Conservation (phyloP, 2,329 filamentous ascomycete genomes). For the Daldinia sp. region DNA sequence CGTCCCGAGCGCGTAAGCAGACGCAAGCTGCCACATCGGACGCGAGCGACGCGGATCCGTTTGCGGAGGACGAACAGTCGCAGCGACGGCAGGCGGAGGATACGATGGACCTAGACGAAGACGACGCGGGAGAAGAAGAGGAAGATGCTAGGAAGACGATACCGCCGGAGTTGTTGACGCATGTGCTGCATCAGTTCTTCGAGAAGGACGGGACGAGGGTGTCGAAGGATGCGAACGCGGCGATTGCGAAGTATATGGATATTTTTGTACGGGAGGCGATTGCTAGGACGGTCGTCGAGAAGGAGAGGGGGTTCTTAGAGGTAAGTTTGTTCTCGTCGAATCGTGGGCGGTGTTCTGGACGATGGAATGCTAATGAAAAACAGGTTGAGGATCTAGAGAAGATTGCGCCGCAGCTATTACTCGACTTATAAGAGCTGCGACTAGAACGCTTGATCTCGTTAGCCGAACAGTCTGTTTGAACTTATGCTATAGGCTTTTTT, state of each 20-base stretch:
- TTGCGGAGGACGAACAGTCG: conserved; percentile 37
- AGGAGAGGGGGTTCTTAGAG: conserved; percentile 76
- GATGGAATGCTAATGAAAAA: conserved; percentile 22
- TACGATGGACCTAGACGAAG: conserved; percentile 32
- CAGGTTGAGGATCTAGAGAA: conserved; percentile 91
- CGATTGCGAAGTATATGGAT: conserved; percentile 86
- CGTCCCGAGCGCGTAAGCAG: conserved; percentile 25
- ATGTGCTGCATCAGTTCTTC: conserved; percentile 83
- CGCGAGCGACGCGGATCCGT: conserved; percentile 41
- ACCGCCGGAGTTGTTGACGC: conserved; percentile 76
- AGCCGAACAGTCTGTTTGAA: neutral
- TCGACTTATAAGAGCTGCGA: conserved; percentile 72
- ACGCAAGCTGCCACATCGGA: conserved; percentile 26
- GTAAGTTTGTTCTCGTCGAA: conserved; percentile 55
- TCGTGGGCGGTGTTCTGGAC: conserved; percentile 13
- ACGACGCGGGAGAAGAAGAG: conserved; percentile 47
- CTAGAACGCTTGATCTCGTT: neutral
- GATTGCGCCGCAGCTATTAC: conserved; percentile 80
- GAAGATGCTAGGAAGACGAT: conserved; percentile 61
- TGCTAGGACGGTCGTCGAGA: conserved; percentile 77
- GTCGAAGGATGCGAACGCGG: conserved; percentile 76
- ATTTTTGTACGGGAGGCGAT: conserved; percentile 91
- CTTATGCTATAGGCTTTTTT: conserved; percentile 5
- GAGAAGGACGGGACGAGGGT: conserved; percentile 75
- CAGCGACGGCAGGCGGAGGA: conserved; percentile 15